Base-by-base conservation (phyloP, 2,329 filamentous ascomycete species). In the Pseudophaeomoniella oleicola region DNA sequence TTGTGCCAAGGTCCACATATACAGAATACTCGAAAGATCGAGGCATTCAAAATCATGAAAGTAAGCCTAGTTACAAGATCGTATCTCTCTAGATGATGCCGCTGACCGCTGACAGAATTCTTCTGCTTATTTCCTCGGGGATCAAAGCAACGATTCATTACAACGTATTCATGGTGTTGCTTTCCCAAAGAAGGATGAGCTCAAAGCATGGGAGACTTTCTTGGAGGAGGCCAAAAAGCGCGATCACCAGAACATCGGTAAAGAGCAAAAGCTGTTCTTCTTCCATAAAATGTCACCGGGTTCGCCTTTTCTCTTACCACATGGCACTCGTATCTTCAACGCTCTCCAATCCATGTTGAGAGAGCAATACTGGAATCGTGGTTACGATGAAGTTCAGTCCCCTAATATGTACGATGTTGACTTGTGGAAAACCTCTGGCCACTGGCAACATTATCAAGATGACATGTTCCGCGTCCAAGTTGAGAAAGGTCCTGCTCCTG, bases 201-300 rank as follows among this genome's bases (percentile, higher is more conserved):
- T 98, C 64, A 77, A 82, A 33, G 86, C 92, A 52, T 86, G 96
- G 66, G 78, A 93, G 63, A 86, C 88, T 53, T 92, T 93, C 63
- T 71, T 98, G 18, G 88, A 94, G 52, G 90, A 98, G 63, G 90
- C 90, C n/a, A 88, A 90, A 42, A 94, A 94, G 69, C 80, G 90
- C 44, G 90, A 96, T 53, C 90, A 98, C 56, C 72, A 88, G 46
- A 85, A 83, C 63, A 87, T 98, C 47, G 90, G 87, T 45, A 83
- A 80, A 54, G 87, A 96, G 44, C 90, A 98, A 59, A 88, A 96
- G 56, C 76, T 98, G 5, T 98, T 94, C 69, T 92, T 94, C 69
- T 98, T 94, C 66, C 80, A 92, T 52, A 82, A 92, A 44, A 70
- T 79, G 50, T 94, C 87, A n/a, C 90, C 90, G 1, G 90, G 90